A percentile compares a stretch with the other conserved stretches of the same genome.
Conservation (phyloP, 2,329 filamentous ascomycete species). For the Alternaria arborescens region DNA sequence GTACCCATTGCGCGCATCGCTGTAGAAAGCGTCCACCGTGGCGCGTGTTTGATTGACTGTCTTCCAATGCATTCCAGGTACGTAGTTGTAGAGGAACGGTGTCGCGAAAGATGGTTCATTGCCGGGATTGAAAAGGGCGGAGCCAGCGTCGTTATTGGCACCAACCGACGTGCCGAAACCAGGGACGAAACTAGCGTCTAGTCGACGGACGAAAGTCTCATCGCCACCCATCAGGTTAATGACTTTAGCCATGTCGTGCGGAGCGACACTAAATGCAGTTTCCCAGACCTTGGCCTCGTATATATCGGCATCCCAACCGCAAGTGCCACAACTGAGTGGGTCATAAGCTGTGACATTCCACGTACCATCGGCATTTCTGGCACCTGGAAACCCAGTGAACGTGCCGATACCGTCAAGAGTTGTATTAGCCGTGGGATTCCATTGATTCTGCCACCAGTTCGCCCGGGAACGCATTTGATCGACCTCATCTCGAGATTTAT, state of each 20-base stretch:
- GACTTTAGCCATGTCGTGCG: conserved; percentile 50
- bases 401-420: conserved; percentile 43
- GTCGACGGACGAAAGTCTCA: conserved; percentile 44
- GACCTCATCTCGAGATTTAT: conserved; percentile 58
- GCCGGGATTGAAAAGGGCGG: conserved; percentile 32
- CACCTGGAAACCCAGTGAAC: conserved; percentile 74
- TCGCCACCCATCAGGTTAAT: conserved; percentile 50
- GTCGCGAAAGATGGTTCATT: conserved; percentile 34
- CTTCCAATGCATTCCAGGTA: conserved; percentile 12
- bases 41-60: conserved; percentile 30
- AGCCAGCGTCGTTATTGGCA: conserved; percentile 19
- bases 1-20: conserved; percentile 39
- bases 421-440: conserved; percentile 47
- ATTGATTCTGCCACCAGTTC: conserved; percentile 72
- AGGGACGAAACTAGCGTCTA: conserved; percentile 53
- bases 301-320: conserved; percentile 53
- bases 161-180: conserved; percentile 36
- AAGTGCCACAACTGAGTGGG: conserved; percentile 51
- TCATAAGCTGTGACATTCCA: conserved; percentile 67
- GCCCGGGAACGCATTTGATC: conserved; percentile 64
- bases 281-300: conserved; percentile 76
- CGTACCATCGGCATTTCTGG: conserved; percentile 68
- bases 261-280: conserved; percentile 66
- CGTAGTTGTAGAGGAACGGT: conserved; percentile 7
- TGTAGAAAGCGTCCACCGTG: conserved; percentile 47